These are phyloP conservation scores for Penicillium silybi DNA, from an alignment of 495 filamentous ascomycete genomes.

Conservation along the genomic window DNA sequence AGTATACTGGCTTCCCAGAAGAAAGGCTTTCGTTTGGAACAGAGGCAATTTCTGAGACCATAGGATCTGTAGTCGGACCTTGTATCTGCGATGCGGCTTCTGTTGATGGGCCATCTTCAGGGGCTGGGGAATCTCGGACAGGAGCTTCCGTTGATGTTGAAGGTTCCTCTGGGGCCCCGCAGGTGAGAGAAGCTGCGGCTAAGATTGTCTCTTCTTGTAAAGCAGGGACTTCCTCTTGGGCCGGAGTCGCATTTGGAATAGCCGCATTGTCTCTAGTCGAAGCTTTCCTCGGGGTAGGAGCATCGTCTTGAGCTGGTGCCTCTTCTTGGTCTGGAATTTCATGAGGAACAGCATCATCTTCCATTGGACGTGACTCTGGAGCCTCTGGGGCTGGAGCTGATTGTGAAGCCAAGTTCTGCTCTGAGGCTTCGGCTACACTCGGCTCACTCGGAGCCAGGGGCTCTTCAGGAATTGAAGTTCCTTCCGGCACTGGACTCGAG, in stretches of 20 bases:
- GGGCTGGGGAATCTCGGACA: neutral
- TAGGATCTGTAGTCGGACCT: neutral
- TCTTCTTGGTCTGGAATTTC: neutral
- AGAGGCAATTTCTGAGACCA: neutral
- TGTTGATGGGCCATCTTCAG: neutral
- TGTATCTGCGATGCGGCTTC: neutral
- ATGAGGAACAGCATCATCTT: neutral
- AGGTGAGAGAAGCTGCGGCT: neutral
- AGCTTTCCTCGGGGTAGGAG: neutral
- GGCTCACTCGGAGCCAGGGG: neutral
- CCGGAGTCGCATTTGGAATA: neutral
- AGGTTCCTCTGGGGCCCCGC: neutral
- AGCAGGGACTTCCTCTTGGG: neutral
- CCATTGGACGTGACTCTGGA: neutral
- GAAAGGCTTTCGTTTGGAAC: neutral
- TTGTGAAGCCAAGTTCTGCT: neutral
- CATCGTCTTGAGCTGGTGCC: neutral
- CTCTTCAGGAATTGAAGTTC: constrained; percentile 9
- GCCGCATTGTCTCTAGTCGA: neutral
- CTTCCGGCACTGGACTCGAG: constrained; percentile 28
- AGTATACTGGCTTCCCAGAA: neutral
- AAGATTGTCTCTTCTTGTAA: neutral
- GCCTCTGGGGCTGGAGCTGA: neutral
- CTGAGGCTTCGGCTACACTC: neutral
- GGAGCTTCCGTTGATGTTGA: neutral